These are phyloP conservation scores for Castanopsis chinensis DNA, from an alignment of 306 rosid genomes.

Conservation along the genomic window DNA sequence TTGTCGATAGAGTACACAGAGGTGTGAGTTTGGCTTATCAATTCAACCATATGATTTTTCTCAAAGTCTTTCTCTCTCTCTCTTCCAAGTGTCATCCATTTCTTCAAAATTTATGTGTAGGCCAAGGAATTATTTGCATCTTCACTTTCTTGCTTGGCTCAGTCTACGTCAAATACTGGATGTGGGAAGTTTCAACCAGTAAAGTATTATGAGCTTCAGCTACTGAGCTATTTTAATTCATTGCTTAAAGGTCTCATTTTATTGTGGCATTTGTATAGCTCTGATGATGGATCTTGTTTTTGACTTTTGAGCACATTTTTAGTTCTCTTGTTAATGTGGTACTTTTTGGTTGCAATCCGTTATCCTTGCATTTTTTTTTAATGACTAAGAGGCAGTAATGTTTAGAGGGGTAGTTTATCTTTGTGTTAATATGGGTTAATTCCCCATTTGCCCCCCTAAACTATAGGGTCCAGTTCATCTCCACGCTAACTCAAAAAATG, in stretches of 20 bases:
- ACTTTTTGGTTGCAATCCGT: background rate
- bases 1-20: slow-evolving; percentile 43
- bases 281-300: background rate
- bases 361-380: background rate
- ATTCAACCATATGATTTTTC: background rate
- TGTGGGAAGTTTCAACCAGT: no score
- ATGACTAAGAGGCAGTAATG: background rate
- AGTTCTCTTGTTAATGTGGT: background rate
- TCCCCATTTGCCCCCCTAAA: no score
- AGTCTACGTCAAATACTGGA: no score
- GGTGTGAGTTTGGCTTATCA: slow-evolving; percentile 20
- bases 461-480: no score
- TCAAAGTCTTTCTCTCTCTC: background rate
- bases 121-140: slow-evolving; percentile 41
- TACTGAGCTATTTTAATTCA: slow-evolving; percentile 3
- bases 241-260: background rate
- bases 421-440: no score
- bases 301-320: background rate
- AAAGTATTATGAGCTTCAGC: background rate
- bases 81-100: background rate
- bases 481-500: no score
- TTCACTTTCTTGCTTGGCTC: no score
- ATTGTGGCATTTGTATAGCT: background rate
- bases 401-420: background rate
- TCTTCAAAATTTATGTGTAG: slow-evolving; percentile 25